Evolutionary conservation across 2,329 filamentous ascomycete genomes (phyloP).

Genomic region (Akanthomyces lecanii): DNA sequence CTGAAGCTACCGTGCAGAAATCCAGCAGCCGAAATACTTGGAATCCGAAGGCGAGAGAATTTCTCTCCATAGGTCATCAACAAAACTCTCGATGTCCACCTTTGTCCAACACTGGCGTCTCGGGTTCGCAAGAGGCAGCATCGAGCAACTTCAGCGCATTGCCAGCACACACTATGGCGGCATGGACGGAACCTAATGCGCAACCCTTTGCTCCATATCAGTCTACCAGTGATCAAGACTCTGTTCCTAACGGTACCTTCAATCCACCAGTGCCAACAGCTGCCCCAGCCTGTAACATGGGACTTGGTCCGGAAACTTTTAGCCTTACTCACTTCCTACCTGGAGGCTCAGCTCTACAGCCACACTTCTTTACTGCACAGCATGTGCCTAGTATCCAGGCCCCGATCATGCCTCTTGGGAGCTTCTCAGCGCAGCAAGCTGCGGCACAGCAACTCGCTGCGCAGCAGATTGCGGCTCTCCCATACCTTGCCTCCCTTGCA

Average conservation of each 20-base stretch:
- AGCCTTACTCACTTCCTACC: neutral
- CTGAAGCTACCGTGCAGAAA: constrained; percentile 2
- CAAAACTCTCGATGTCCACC: neutral
- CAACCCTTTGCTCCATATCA: neutral
- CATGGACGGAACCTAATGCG: neutral
- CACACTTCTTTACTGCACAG: neutral
- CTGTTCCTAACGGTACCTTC: neutral
- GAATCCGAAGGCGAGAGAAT: constrained; percentile 33
- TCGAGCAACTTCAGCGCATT: neutral
- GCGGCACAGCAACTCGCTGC: constrained; percentile 1
- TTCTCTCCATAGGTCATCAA: constrained; percentile 26
- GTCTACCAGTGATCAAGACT: neutral
- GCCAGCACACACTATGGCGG: neutral
- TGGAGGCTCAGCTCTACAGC: neutral
- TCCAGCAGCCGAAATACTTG: constrained; percentile 20
- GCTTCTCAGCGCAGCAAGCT: neutral
- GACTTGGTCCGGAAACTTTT: neutral
- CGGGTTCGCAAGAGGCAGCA: neutral
- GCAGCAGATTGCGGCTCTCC: constrained; percentile 6
- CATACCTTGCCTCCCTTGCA: constrained; percentile 5
- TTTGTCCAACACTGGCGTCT: neutral
- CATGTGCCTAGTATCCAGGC: neutral
- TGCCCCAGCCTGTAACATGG: neutral
- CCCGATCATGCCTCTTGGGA: constrained; percentile 2
- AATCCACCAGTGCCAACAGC: neutral